Conservation (phyloP, 2,329 filamentous ascomycete genomes). For the Aspergillus uvarum region DNA sequence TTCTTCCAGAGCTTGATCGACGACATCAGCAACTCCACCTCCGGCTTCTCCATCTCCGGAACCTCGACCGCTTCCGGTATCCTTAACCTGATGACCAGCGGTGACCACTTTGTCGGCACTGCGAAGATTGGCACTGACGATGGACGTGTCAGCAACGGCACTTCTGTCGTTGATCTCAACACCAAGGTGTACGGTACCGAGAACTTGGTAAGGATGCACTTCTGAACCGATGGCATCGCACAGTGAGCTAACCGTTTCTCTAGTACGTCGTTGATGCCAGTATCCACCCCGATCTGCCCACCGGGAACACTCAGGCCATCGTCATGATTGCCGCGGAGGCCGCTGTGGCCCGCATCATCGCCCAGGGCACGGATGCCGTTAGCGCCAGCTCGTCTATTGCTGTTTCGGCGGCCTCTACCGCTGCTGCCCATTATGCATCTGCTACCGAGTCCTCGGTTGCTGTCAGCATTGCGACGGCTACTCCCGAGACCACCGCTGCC, state of each 20-base stretch:
- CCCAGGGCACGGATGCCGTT: constrained; percentile 26
- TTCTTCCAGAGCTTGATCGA: constrained; percentile 17
- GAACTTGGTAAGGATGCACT: constrained; percentile 49
- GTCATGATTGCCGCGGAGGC: constrained; percentile 64
- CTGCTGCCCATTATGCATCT: neutral
- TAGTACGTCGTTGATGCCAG: constrained; percentile 65
- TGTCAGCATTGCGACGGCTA: neutral
- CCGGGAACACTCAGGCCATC: constrained; percentile 65
- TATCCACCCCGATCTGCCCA: constrained; percentile 67
- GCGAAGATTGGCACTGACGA: constrained; percentile 61
- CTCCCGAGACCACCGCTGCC: neutral
- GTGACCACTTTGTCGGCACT: constrained; percentile 51
- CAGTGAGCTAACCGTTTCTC: neutral
- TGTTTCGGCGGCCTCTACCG: neutral
- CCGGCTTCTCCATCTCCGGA: constrained; percentile 18
- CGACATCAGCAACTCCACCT: constrained; percentile 14
- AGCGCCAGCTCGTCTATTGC: neutral
- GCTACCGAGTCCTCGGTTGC: neutral
- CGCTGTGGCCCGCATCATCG: constrained; percentile 55
- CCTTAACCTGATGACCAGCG: constrained; percentile 43
- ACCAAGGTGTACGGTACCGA: constrained; percentile 67
- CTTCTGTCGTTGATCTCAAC: constrained; percentile 62
- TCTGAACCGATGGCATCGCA: neutral
- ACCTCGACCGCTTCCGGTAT: constrained; percentile 13
- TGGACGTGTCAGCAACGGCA: constrained; percentile 52